phyloP scores from a whole-genome alignment of 768 basidiomycete genomes.

The Pleurotus tuber-regium region DNA sequence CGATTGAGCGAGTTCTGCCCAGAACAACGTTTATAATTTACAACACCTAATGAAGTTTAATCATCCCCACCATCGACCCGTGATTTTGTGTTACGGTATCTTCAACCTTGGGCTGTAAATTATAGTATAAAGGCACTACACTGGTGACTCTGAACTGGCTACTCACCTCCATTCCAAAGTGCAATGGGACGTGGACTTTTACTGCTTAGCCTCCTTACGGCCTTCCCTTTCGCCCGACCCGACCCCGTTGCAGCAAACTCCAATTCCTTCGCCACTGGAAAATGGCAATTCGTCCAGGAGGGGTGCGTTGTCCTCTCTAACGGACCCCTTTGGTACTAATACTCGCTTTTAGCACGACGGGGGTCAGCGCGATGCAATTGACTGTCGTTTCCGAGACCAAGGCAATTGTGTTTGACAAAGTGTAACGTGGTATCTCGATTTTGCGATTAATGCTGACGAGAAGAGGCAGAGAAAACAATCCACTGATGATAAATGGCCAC shows the following conservation, averaged over 20 bases:
- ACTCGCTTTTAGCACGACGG: conserved; percentile 16
- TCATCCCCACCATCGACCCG: too few species aligned
- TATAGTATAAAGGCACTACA: too few species aligned
- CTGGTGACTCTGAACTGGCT: too few species aligned
- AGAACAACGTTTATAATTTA: too few species aligned
- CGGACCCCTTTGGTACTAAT: neutral
- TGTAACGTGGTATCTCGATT: conserved; percentile 14
- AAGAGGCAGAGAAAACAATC: conserved; percentile 26
- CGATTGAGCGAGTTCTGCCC: too few species aligned
- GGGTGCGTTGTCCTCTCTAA: neutral
- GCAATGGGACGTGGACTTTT: neutral
- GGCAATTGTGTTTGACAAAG: conserved; percentile 23
- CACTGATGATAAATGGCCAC: conserved; percentile 37
- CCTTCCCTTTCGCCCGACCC: neutral
- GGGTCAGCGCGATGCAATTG: conserved; percentile 22
- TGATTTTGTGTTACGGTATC: too few species aligned
- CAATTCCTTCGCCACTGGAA: neutral
- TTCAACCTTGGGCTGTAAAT: too few species aligned
- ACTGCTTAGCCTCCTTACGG: neutral
- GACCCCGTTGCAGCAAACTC: neutral
- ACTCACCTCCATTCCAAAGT: too few species aligned
- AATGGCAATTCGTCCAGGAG: conserved; percentile 13
- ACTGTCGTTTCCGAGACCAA: conserved; percentile 20
- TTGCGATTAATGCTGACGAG: neutral
- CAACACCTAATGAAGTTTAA: too few species aligned